phyloP scores from a whole-genome alignment of 345 rosid species.

The Brassica incana region DNA sequence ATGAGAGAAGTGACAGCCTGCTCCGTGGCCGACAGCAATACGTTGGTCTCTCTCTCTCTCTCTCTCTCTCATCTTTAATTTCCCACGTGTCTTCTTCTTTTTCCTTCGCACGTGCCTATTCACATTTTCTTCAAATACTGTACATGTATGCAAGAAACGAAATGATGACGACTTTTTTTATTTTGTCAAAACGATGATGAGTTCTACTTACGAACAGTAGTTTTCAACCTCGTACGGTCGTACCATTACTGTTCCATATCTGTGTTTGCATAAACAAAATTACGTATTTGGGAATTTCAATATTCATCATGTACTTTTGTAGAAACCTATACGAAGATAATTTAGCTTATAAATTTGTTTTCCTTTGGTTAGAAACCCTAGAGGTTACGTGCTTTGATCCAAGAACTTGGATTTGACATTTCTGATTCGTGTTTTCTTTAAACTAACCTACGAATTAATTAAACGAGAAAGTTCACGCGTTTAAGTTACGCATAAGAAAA shows the following conservation, averaged over 20 bases:
- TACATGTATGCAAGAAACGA: constrained; percentile 9
- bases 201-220: constrained; percentile 17
- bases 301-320: constrained; percentile 40
- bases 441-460: neutral
- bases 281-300: constrained; percentile 38
- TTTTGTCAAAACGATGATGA: neutral
- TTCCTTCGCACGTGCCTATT: constrained; percentile 26
- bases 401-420: constrained; percentile 41
- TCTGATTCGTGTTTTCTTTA: constrained; percentile 24
- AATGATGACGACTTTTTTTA: neutral
- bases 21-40: constrained; percentile 35
- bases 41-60: neutral
- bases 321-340: constrained; percentile 29
- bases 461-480: constrained; percentile 20
- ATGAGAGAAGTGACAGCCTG: constrained; percentile 31
- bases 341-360: constrained; percentile 21
- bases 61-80: neutral
- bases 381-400: constrained; percentile 37
- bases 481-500: neutral
- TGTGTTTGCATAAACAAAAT: constrained; percentile 35
- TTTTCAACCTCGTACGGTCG: constrained; percentile 32
- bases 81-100: constrained; percentile 29
- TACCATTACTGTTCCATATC: constrained; percentile 38
- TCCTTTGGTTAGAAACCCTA: constrained; percentile 35
- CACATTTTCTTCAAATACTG: constrained; percentile 1